Percentiles rank a stretch among this genome's conserved stretches.
phyloP scores from a whole-genome alignment of 371 early-diverging fungal species.

The Mortierella sp. region DNA sequence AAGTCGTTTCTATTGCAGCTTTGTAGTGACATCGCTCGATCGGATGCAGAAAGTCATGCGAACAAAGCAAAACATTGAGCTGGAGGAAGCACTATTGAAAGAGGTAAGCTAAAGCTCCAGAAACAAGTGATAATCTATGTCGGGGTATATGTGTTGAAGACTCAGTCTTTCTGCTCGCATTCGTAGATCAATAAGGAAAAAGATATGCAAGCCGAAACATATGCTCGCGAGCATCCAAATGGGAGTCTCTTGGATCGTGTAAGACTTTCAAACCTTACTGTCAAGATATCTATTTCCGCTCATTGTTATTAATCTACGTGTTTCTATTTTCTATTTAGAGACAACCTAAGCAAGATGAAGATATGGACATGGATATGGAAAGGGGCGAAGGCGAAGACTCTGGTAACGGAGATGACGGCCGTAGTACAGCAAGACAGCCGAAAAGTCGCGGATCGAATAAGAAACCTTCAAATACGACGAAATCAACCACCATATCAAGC shows the following conservation, averaged over 20 bases:
- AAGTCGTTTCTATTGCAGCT: constrained; percentile 10
- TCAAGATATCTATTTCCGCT: neutral
- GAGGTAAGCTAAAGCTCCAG: constrained; percentile 19
- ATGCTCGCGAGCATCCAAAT: constrained; percentile 30
- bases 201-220: constrained; percentile 31
- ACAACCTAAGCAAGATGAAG: constrained; percentile 4
- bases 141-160: neutral
- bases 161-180: neutral
- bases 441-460: neutral
- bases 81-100: constrained; percentile 44
- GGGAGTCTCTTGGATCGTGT: constrained; percentile 32
- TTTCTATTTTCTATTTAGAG: constrained; percentile 4
- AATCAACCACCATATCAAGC: neutral
- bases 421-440: neutral
- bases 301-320: neutral
- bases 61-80: constrained; percentile 50
- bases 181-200: constrained; percentile 51
- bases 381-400: neutral
- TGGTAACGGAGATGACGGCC: neutral
- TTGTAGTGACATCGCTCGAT: constrained; percentile 32
- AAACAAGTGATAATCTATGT: neutral
- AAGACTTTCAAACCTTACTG: neutral
- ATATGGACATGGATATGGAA: constrained; percentile 25
- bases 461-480: neutral
- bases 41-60: constrained; percentile 52